Conservation (phyloP, 306 rosid species). For the Hippophae rhamnoides region DNA sequence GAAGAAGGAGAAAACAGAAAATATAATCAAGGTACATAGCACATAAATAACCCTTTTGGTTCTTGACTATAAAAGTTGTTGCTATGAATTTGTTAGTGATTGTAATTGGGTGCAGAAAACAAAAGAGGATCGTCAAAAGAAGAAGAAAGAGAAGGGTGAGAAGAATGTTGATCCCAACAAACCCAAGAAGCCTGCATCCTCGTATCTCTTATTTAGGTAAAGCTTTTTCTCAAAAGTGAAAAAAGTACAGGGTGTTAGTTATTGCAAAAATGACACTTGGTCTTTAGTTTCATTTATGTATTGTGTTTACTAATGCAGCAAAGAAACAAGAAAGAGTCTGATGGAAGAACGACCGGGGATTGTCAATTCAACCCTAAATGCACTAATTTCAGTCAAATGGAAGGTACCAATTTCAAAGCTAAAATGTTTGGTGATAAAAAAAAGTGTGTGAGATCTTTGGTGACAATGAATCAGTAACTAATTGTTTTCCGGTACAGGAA, state of each 20-base stretch:
- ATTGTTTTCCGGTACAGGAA: slow-evolving; percentile 31
- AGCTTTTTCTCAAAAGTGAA: too few species aligned
- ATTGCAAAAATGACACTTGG: too few species aligned
- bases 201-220: slow-evolving; percentile 63
- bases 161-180: slow-evolving; percentile 67
- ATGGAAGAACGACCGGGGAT: slow-evolving; percentile 54
- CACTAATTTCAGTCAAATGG: slow-evolving; percentile 78
- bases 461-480: not conserved
- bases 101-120: slow-evolving; percentile 42
- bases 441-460: not conserved
- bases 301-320: slow-evolving; percentile 22
- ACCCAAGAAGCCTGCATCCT: slow-evolving; percentile 82
- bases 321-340: slow-evolving; percentile 61
- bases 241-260: too few species aligned
- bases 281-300: not conserved
- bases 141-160: slow-evolving; percentile 52
- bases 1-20: slow-evolving; percentile 88
- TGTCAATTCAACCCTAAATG: slow-evolving; percentile 37
- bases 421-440: not conserved
- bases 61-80: not conserved
- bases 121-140: slow-evolving; percentile 50
- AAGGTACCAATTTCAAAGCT: slow-evolving; percentile 27
- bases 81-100: not conserved
- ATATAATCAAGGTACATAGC: slow-evolving; percentile 53
- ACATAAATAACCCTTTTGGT: not conserved